phyloP scores from a whole-genome alignment of 73 alveolate genomes.

The Durusdinium trenchii region DNA sequence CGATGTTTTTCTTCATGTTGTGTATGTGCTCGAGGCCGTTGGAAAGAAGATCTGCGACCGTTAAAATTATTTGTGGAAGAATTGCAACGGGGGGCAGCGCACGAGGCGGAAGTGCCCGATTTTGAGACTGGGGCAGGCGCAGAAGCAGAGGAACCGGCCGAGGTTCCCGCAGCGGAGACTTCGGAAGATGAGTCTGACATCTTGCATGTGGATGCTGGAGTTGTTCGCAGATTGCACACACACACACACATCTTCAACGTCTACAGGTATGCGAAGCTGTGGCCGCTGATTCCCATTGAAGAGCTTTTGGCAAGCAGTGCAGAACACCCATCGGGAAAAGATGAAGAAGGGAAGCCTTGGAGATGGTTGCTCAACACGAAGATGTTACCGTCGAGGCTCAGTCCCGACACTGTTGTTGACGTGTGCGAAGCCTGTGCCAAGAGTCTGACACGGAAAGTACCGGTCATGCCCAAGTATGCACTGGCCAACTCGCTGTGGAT shows the following conservation, averaged over 20 bases:
- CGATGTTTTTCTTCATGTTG: background rate
- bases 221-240: background rate
- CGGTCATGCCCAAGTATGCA: conserved; percentile 14
- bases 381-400: background rate
- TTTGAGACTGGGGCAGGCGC: background rate
- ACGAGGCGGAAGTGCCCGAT: background rate
- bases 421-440: background rate
- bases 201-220: too few relatives aligned
- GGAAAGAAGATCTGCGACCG: background rate
- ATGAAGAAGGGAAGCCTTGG: conserved; percentile 3
- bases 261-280: background rate
- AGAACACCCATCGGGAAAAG: background rate
- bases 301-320: background rate
- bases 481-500: conserved; percentile 22
- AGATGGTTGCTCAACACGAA: background rate
- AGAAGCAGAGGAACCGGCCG: background rate
- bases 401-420: background rate
- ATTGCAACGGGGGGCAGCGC: background rate
- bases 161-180: too few relatives aligned
- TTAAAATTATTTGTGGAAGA: background rate
- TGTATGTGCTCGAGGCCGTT: background rate
- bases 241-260: background rate
- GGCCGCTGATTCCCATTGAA: background rate
- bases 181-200: background rate
- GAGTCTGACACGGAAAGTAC: background rate